A percentile compares a stretch with the other conserved stretches of the same genome.
Evolutionary conservation across 306 rosid species (phyloP).

Genomic region (Purshia tridentata): DNA sequence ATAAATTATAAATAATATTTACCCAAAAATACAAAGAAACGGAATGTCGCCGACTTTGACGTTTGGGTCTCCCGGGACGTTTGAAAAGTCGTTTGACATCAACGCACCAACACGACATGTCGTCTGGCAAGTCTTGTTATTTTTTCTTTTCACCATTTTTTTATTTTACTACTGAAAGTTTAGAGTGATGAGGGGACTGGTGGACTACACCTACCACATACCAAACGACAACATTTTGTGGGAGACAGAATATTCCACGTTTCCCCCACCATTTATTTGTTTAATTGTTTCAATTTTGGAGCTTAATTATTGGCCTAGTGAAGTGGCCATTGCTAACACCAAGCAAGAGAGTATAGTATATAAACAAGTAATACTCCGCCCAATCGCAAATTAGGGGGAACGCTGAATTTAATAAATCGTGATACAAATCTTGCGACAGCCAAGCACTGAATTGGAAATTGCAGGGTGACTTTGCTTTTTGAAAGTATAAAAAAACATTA

Average conservation of each 20-base stretch:
- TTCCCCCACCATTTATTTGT: not conserved
- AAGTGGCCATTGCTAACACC: not conserved
- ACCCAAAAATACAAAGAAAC: not conserved
- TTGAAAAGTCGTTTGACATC: not conserved
- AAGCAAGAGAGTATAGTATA: not conserved
- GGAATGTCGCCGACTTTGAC: not conserved
- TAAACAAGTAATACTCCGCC: not conserved
- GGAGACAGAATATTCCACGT: slow-evolving; percentile 18
- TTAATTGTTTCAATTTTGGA: not conserved
- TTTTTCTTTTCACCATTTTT: too few relatives aligned
- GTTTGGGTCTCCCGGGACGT: not conserved
- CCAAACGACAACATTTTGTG: not conserved
- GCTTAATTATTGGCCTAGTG: slow-evolving; percentile 4
- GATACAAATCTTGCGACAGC: not conserved
- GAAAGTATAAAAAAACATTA: too few relatives aligned
- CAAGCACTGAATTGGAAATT: not conserved
- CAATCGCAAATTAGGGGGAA: not conserved
- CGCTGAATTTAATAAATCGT: not conserved
- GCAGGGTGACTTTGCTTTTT: not conserved
- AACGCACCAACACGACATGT: not conserved
- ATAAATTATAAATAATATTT: too few relatives aligned
- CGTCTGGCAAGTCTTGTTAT: not conserved
- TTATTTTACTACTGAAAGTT: not conserved
- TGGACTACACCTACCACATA: slow-evolving; percentile 1
- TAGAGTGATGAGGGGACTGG: not conserved